A percentile compares a stretch with the other conserved stretches of the same genome.
Conservation (phyloP, 495 filamentous ascomycete genomes). For the Clohesyomyces aquaticus region DNA sequence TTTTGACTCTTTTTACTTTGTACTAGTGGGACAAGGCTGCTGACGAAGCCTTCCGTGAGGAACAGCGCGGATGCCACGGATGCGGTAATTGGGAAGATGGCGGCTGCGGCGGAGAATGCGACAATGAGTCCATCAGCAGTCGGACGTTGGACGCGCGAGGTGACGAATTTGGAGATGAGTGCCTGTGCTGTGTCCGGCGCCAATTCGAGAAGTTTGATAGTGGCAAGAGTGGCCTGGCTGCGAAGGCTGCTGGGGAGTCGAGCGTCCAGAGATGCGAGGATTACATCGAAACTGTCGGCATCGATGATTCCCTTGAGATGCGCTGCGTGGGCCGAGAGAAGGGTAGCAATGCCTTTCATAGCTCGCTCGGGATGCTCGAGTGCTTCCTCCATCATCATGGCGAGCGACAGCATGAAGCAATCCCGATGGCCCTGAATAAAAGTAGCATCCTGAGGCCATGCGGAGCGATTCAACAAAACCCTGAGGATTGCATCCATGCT, state of each 20-base stretch:
- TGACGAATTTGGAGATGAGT: slow-evolving; percentile 69
- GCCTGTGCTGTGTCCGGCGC: slow-evolving; percentile 68
- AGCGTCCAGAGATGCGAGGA: slow-evolving; percentile 77
- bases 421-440: slow-evolving; percentile 58
- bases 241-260: slow-evolving; percentile 68
- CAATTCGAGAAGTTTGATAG: slow-evolving; percentile 77
- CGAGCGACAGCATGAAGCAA: slow-evolving; percentile 68
- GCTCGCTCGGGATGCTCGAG: slow-evolving; percentile 62
- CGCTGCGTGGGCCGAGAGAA: slow-evolving; percentile 62
- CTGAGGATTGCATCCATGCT: slow-evolving; percentile 62
- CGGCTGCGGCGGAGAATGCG: slow-evolving; percentile 85
- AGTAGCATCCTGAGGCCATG: slow-evolving; percentile 60
- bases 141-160: slow-evolving; percentile 54
- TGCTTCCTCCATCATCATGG: slow-evolving; percentile 65
- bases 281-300: slow-evolving; percentile 75
- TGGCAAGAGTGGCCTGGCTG: slow-evolving; percentile 74
- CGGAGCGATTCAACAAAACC: slow-evolving; percentile 58
- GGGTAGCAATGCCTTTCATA: slow-evolving; percentile 64
- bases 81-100: slow-evolving; percentile 82
- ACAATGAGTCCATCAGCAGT: slow-evolving; percentile 65
- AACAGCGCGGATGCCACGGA: slow-evolving; percentile 73
- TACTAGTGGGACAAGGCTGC: slow-evolving; percentile 68
- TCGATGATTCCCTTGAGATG: slow-evolving; percentile 71
- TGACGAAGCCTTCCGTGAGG: slow-evolving; percentile 79
- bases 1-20: slow-evolving; percentile 52